Base-by-base conservation (phyloP, 75 land plant species). In the Sequoiadendron giganteum region DNA sequence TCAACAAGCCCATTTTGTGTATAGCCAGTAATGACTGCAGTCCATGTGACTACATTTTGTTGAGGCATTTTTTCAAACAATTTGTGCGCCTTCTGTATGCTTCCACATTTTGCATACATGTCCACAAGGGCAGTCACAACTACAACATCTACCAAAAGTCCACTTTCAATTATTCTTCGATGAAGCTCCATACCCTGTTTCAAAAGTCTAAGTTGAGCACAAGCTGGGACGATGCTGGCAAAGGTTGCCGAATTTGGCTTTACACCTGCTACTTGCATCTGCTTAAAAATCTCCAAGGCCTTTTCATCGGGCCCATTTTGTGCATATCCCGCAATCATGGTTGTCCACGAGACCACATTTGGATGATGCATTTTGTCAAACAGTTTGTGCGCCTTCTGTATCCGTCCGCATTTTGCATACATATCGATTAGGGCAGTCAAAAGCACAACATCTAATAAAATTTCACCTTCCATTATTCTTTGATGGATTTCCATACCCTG, bases 281-380 rank as follows among this genome's bases (percentile, higher is more conserved):
- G 79, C 42, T 89, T 54, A 79, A 94, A 96, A 16, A 78, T 73
- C 55, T 86, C 86, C 43, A 96, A 81, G 47, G 94, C 95, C 38
- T 93, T 90, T 25, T 18, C 81, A 34, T 89, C 91, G 68, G 55
- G 58, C 70, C 94, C 93, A 84, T 92, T 90, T 47, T 85, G 90
- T 6, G 91, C 95, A 87, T 94, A 92, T 3, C 95, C 95, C 58
- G 93, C 84, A 39, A 96, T 89, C 89, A 96, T 86, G 36, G 92
- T 90, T 45, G 93, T 95, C 97, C 97, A 96, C 3, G 95, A 90
- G 16, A 93, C 91, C 54, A 91, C 95, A 92, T 95, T 93, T 40
- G 89, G 90, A 40, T 89, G 86, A 39, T 75, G 38, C 76, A 88
- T 88, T 58, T 86, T 87, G 14, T 91, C 85, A 87, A 96, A 96